Conservation (phyloP, 495 filamentous ascomycete genomes). For the Podospora bellae-mahoneyi region DNA sequence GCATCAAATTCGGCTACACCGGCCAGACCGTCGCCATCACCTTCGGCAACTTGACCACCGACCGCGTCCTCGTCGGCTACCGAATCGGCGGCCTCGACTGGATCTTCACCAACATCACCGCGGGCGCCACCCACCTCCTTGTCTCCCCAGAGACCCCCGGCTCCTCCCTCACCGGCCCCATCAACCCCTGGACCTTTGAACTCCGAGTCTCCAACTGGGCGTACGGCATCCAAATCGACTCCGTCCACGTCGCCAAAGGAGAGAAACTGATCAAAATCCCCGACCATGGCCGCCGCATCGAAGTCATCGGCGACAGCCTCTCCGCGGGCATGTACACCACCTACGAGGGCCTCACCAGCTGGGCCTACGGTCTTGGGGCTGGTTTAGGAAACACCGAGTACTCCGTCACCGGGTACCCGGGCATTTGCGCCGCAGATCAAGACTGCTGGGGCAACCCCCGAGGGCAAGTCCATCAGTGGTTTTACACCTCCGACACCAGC, state of each 20-base stretch:
- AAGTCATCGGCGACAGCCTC: constrained; percentile 63
- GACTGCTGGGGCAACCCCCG: constrained; percentile 56
- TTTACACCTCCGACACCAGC: constrained; percentile 59
- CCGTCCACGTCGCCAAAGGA: constrained; percentile 50
- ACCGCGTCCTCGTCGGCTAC: constrained; percentile 58
- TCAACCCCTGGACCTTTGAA: constrained; percentile 50
- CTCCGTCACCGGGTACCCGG: constrained; percentile 59
- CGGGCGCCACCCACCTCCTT: constrained; percentile 58
- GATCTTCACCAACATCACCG: constrained; percentile 65
- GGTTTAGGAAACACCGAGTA: constrained; percentile 64
- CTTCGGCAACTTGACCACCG: constrained; percentile 56
- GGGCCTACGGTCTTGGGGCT: constrained; percentile 45
- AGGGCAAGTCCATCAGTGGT: constrained; percentile 62
- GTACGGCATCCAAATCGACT: constrained; percentile 58
- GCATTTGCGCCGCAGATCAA: constrained; percentile 58
- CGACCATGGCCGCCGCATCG: constrained; percentile 52
- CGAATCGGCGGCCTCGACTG: constrained; percentile 63
- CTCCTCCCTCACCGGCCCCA: constrained; percentile 36
- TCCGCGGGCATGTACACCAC: constrained; percentile 60
- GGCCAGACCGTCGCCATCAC: constrained; percentile 61
- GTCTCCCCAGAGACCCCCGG: constrained; percentile 45
- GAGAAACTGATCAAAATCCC: constrained; percentile 52
- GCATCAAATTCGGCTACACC: constrained; percentile 62
- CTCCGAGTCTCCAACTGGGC: constrained; percentile 65
- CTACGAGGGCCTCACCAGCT: constrained; percentile 30